Percentiles rank a stretch among this genome's conserved stretches.
Conservation (phyloP, 1,139 yeast genomes). For the Taphrina pruni region DNA sequence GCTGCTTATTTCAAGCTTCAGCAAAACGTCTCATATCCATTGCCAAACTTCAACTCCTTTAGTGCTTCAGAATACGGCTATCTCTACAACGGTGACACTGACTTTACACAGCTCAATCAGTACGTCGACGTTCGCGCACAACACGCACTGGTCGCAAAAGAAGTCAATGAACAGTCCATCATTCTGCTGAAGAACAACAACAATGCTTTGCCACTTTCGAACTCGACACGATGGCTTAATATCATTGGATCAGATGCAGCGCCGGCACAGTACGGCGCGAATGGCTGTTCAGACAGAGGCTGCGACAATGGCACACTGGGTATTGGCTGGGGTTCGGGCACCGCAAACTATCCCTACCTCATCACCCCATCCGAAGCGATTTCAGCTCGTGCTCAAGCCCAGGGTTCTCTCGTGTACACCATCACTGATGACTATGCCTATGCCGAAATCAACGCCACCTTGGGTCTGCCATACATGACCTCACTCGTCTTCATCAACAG, state of each 20-base stretch:
- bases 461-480: constrained; percentile 52
- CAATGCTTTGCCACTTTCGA: constrained; percentile 61
- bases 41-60: constrained; percentile 24
- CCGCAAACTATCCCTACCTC: constrained; percentile 62
- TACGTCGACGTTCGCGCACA: constrained; percentile 61
- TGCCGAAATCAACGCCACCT: constrained; percentile 60
- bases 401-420: constrained; percentile 46
- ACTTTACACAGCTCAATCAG: constrained; percentile 56
- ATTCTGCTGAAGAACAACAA: constrained; percentile 62
- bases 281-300: constrained; percentile 51
- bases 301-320: constrained; percentile 50
- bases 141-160: constrained; percentile 60
- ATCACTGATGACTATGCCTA: constrained; percentile 55
- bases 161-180: constrained; percentile 64
- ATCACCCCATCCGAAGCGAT: constrained; percentile 58
- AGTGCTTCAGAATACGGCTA: constrained; percentile 20
- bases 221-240: constrained; percentile 59
- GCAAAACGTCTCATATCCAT: constrained; percentile 41
- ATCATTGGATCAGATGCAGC: constrained; percentile 52
- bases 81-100: constrained; percentile 20
- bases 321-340: constrained; percentile 58
- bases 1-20: constrained; percentile 60
- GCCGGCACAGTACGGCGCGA: constrained; percentile 53
- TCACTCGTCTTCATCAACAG: constrained; percentile 58
- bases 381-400: constrained; percentile 45